Evolutionary conservation across 768 basidiomycete species (phyloP), one percentile per base, ranked within the genome.

Genomic region (Kwoniella dejecticola): DNA sequence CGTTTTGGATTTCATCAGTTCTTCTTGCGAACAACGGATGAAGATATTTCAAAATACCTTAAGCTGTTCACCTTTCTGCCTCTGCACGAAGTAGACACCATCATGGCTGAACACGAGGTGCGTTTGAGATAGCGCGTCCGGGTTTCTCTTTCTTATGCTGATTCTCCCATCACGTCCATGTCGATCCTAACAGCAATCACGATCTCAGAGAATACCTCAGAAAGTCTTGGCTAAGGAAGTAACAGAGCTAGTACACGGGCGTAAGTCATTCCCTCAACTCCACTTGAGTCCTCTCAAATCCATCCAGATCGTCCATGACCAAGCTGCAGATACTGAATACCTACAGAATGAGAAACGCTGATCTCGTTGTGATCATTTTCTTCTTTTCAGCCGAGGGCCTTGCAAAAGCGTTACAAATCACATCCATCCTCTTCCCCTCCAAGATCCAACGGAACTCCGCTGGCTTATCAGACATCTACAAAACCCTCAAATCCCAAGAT

Each of bases 61-160:
- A 88, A 85, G 65, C 80, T 93, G 65, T 90, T 98, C 67, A 94
- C 92, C 2, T 82, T 96, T 41, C 80, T 94, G 29, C 80, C 88
- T 0, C 68, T 84, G 12, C 77, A 83, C 15, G 78, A 84, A 60
- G 87, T 96, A 45, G 77, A 83, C 1, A 79, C 81, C 1, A 73
- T 88, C 4, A 79, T 92, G 75, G 68, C 79, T 10, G 77, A 80
- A 1, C 94, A 96, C 74, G 68, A 73, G 52, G 89, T 89, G 64
- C 15, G 79, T 60, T 54, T 40, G 38, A 17, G 19, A 7, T 7
- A 38, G 2, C 6, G 3, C 33, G 17, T 4, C 8, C 30, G 29
- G 33, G 21, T 11, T 10, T 36, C 33, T 21, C 3, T 30, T 21
- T 15, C 12, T 10, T 19, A n/a, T 52, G 12, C 11, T 19, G 30